Conservation (phyloP, 2,329 filamentous ascomycete species). For the Epichloe amarillans region DNA sequence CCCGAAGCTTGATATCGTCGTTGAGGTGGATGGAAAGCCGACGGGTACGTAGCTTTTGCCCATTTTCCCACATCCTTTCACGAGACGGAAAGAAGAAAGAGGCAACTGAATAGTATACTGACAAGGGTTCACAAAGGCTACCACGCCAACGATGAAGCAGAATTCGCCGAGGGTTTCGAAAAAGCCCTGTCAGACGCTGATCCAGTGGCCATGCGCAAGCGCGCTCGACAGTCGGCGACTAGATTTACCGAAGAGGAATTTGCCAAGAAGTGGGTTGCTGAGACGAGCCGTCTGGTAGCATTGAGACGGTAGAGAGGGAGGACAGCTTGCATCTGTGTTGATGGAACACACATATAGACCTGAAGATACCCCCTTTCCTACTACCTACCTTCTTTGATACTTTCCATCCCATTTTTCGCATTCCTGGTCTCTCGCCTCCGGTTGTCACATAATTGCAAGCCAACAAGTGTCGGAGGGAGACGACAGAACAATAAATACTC, state of each 20-base stretch:
- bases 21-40: slow-evolving; percentile 60
- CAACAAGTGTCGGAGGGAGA: too few species aligned
- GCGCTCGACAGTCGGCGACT: slow-evolving; percentile 65
- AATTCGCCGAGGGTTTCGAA: slow-evolving; percentile 72
- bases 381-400: slow-evolving; percentile 7
- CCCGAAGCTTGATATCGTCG: slow-evolving; percentile 85
- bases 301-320: slow-evolving; percentile 17
- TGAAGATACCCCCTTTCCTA: slow-evolving; percentile 23
- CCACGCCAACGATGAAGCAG: slow-evolving; percentile 62
- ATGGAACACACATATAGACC: slow-evolving; percentile 14
- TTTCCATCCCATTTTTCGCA: background rate
- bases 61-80: background rate
- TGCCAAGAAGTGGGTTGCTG: slow-evolving; percentile 58
- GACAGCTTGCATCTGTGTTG: slow-evolving; percentile 6
- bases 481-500: too few species aligned
- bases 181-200: slow-evolving; percentile 62
- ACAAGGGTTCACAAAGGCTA: slow-evolving; percentile 43
- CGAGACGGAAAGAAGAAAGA: background rate
- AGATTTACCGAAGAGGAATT: slow-evolving; percentile 86
- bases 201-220: slow-evolving; percentile 57
- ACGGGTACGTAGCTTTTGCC: slow-evolving; percentile 44
- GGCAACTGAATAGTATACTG: background rate
- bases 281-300: slow-evolving; percentile 60
- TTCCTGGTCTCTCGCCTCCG: background rate
- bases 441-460: background rate